Conservation (phyloP, 2,329 filamentous ascomycete species). For the Cordyceps cateniannulata region DNA sequence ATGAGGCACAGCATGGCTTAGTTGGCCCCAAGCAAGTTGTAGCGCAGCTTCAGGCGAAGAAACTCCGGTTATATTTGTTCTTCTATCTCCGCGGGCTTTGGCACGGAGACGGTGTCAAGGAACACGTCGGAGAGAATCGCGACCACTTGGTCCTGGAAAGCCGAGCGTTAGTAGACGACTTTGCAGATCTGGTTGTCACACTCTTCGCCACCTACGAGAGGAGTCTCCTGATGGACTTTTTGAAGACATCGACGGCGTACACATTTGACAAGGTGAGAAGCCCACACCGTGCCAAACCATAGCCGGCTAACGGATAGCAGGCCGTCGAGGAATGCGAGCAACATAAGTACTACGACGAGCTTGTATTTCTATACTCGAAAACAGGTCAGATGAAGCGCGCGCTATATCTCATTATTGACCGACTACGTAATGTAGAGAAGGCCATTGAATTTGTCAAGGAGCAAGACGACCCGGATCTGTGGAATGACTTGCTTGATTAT, state of each 20-base stretch:
- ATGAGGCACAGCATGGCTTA: conserved; percentile 85
- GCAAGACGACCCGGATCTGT: conserved; percentile 85
- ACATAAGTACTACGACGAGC: conserved; percentile 76
- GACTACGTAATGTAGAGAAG: conserved; percentile 83
- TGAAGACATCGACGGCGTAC: conserved; percentile 80
- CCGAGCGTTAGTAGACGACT: conserved; percentile 69
- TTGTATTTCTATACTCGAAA: conserved; percentile 94
- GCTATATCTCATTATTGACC: conserved; percentile 85
- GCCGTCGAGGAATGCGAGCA: conserved; percentile 73
- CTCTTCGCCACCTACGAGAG: conserved; percentile 83
- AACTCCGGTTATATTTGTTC: conserved; percentile 71
- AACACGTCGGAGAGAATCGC: conserved; percentile 45
- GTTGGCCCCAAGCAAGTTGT: conserved; percentile 74
- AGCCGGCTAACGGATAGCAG: conserved; percentile 25
- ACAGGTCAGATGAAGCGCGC: conserved; percentile 91
- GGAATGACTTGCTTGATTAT: conserved; percentile 91
- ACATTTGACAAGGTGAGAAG: conserved; percentile 65
- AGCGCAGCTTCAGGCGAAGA: conserved; percentile 62
- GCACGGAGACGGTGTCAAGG: conserved; percentile 62
- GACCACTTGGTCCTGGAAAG: conserved; percentile 54
- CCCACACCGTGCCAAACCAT: not conserved
- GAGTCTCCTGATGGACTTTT: conserved; percentile 74
- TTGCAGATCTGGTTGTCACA: conserved; percentile 79
- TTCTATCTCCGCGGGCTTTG: conserved; percentile 88
- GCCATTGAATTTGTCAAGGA: conserved; percentile 93